phyloP scores from a whole-genome alignment of 768 basidiomycete species.

The Amanita rimosa region DNA sequence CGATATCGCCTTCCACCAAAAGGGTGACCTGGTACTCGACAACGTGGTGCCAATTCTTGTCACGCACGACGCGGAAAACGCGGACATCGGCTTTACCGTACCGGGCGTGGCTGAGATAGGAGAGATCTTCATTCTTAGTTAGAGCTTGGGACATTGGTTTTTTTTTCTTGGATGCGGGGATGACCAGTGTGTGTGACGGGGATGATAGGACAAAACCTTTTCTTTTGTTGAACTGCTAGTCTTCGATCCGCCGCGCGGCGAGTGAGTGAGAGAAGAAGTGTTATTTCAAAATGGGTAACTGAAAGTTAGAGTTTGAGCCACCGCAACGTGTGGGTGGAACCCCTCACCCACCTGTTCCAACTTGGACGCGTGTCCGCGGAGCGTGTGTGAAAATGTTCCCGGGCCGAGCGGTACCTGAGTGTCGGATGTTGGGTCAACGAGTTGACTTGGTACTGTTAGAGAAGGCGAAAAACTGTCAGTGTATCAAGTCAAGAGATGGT shows the following conservation, averaged over 20 bases:
- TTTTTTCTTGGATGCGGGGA: no score
- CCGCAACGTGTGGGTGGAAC: background rate
- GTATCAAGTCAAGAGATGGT: no score
- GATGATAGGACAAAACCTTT: background rate
- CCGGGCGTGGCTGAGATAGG: constrained; percentile 35
- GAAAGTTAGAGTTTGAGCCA: background rate
- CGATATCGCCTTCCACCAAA: constrained; percentile 77
- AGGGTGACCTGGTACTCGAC: constrained; percentile 80
- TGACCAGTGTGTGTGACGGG: background rate
- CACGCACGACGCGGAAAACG: constrained; percentile 75
- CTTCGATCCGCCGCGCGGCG: no score
- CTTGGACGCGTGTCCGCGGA: background rate
- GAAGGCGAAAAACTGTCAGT: background rate
- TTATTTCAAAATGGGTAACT: background rate
- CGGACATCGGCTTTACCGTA: constrained; percentile 89
- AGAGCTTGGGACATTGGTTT: background rate
- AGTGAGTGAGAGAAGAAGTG: background rate
- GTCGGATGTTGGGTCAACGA: no score
- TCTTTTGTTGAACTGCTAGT: no score
- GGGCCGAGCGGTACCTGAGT: no score
- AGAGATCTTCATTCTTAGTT: background rate
- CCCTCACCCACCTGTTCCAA: background rate
- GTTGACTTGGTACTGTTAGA: background rate
- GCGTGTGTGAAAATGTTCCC: no score
- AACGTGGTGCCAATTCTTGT: constrained; percentile 53